Evolutionary conservation across 1,284 basidiomycete genomes (phyloP).

Genomic region (Apiotrichum laibachii): DNA sequence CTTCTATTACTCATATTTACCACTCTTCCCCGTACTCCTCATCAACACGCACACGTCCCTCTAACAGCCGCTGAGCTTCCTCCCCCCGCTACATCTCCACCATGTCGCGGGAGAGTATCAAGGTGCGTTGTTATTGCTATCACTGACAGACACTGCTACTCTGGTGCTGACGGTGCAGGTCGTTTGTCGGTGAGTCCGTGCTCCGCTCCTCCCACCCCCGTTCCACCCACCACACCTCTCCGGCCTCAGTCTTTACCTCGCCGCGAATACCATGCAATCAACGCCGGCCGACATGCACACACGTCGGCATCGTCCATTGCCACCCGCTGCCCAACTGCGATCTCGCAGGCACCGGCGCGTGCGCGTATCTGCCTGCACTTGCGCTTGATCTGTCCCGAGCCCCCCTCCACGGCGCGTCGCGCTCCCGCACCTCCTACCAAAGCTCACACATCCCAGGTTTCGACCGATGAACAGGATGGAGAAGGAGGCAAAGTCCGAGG

Average conservation of each 20-base stretch:
- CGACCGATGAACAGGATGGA: conserved; percentile 93
- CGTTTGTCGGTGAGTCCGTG: conserved; percentile 25
- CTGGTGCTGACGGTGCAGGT: conserved; percentile 2
- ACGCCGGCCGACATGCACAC: no score
- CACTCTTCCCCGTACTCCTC: no score
- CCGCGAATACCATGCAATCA: no score
- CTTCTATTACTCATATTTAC: no score
- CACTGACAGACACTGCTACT: no score
- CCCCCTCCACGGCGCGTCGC: neutral
- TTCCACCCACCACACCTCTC: neutral
- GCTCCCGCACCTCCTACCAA: neutral
- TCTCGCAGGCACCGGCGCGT: no score
- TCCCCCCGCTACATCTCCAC: conserved; percentile 2
- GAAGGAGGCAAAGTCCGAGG: conserved; percentile 81
- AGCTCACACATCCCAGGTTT: conserved; percentile 61
- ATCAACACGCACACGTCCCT: no score
- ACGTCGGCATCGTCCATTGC: no score
- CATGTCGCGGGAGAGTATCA: conserved; percentile 55
- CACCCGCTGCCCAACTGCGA: no score
- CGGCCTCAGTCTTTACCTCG: neutral
- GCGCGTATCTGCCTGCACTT: no score
- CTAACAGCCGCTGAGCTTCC: neutral
- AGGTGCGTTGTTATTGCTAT: conserved; percentile 30
- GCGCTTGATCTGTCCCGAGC: neutral
- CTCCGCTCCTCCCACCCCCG: no score